A percentile compares a stretch with the other conserved stretches of the same genome.
Conservation (phyloP, 2,329 filamentous ascomycete genomes). For the Leptographium wingfieldii region DNA sequence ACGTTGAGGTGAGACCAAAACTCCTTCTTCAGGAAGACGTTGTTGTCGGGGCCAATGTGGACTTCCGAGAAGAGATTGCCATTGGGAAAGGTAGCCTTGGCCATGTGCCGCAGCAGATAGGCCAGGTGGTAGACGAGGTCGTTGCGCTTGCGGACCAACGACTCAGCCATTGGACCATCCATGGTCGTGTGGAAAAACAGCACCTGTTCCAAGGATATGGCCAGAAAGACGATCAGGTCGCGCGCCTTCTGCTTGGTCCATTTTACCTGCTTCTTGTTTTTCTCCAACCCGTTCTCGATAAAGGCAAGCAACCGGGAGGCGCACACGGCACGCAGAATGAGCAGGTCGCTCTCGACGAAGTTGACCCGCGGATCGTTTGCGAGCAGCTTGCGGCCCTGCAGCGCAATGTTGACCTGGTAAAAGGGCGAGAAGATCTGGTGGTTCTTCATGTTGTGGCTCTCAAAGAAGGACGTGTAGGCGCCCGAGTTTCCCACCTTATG, state of each 20-base stretch:
- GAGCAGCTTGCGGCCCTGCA: background rate
- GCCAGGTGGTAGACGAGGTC: background rate
- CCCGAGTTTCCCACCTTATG: background rate
- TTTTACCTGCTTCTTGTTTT: background rate
- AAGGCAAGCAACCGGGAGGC: background rate
- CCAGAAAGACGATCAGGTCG: background rate
- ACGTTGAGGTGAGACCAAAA: background rate
- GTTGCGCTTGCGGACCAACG: background rate
- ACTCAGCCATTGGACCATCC: background rate
- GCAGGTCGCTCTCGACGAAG: background rate
- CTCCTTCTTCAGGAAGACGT: background rate
- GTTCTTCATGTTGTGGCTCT: background rate
- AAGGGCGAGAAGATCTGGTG: background rate
- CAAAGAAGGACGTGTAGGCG: background rate
- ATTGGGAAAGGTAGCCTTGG: background rate
- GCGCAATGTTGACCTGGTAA: background rate
- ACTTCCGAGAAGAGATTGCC: background rate
- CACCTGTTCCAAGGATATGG: background rate
- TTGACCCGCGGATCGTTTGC: background rate
- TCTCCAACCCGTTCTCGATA: background rate
- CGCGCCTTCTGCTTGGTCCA: background rate
- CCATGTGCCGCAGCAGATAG: background rate
- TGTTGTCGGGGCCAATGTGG: background rate
- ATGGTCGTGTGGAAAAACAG: background rate
- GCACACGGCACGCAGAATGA: background rate